phyloP scores from a whole-genome alignment of 441 rosid genomes.

The Populus hybrid region DNA sequence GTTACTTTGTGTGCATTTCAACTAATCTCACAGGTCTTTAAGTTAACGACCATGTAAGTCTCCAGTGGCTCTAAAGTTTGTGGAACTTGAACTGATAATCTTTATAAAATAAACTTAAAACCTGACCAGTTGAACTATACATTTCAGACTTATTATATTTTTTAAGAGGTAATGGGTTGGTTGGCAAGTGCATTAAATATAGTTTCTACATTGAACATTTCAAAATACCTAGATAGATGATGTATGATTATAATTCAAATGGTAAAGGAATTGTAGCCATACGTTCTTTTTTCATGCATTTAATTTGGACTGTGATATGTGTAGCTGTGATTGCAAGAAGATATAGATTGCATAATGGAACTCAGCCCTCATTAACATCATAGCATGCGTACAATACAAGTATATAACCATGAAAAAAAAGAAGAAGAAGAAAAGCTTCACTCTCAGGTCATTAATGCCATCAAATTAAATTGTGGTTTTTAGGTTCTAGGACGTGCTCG shows the following conservation, averaged over 20 bases:
- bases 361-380: neutral
- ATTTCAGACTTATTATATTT: no score
- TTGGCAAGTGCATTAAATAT: neutral
- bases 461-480: conserved; percentile 5
- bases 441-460: conserved; percentile 17
- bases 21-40: no score
- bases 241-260: neutral
- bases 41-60: no score
- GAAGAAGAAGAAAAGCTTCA: no score
- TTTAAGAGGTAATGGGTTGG: neutral
- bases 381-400: neutral
- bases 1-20: no score
- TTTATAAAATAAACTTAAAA: no score
- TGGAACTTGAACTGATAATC: no score
- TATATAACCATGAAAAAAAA: conserved; percentile 3
- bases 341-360: neutral
- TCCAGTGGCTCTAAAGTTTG: no score
- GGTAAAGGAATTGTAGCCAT: neutral
- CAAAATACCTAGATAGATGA: neutral
- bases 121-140: no score
- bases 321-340: conserved; percentile 7
- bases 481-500: conserved; percentile 15
- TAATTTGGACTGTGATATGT: conserved; percentile 11
- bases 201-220: neutral
- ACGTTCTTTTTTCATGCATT: conserved; percentile 3